Evolutionary conservation across 1,139 yeast genomes (phyloP).

Genomic region (Cylindricascospora bacillispora): DNA sequence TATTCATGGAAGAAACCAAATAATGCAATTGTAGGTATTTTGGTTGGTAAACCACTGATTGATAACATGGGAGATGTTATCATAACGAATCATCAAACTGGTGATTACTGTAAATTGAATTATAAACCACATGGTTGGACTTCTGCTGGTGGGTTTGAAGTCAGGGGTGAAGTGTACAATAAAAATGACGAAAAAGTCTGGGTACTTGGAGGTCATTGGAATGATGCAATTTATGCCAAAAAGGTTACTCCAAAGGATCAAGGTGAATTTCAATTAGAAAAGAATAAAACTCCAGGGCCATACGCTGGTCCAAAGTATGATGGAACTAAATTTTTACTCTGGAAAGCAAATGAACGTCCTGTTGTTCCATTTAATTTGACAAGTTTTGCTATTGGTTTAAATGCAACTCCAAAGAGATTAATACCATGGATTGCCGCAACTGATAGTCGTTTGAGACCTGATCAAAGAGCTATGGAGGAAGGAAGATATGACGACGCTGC

Average conservation of each 20-base stretch:
- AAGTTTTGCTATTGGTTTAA: constrained; percentile 77
- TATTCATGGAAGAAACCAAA: constrained; percentile 92
- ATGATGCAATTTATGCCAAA: constrained; percentile 75
- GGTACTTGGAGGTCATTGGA: constrained; percentile 92
- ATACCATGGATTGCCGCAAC: constrained; percentile 69
- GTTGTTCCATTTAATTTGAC: constrained; percentile 85
- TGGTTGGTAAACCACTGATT: constrained; percentile 90
- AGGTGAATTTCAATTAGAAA: constrained; percentile 12
- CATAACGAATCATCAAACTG: constrained; percentile 75
- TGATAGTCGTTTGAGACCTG: constrained; percentile 92
- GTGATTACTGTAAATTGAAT: constrained; percentile 60
- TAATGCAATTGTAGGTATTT: constrained; percentile 88
- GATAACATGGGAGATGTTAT: constrained; percentile 93
- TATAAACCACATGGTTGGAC: constrained; percentile 96
- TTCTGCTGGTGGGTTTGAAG: constrained; percentile 82
- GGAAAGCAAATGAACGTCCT: constrained; percentile 85
- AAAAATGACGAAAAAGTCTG: constrained; percentile 46
- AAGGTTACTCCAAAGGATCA: constrained; percentile 28
- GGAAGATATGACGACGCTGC: constrained; percentile 85
- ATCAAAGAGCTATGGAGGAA: constrained; percentile 97
- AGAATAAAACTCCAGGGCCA: constrained; percentile 10
- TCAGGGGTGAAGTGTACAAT: constrained; percentile 64
- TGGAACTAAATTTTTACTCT: constrained; percentile 55
- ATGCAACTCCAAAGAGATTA: constrained; percentile 51
- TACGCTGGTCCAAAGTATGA: constrained; percentile 29